Percentiles rank a stretch among this genome's conserved stretches.
Conservation (phyloP, 2,329 filamentous ascomycete species). For the Chrysoporthe deuterocubensis region DNA sequence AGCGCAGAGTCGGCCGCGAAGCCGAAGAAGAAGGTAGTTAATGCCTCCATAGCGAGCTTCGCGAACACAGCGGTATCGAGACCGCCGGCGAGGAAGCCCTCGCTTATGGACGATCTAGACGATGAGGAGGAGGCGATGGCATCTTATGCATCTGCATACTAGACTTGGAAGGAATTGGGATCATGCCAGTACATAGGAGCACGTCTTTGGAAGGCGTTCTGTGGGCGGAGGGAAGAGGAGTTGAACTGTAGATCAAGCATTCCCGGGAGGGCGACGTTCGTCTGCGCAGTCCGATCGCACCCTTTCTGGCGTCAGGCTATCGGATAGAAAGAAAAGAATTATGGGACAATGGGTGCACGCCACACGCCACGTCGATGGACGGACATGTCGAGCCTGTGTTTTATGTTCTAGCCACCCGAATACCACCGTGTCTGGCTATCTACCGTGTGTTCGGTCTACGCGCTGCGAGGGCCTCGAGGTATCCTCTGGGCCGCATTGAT, state of each 20-base stretch:
- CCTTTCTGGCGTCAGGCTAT: too few relatives aligned
- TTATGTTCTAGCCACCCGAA: background rate
- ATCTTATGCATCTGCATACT: constrained; percentile 18
- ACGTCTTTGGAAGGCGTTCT: constrained; percentile 8
- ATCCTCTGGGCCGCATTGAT: background rate
- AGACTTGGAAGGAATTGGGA: background rate
- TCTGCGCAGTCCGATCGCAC: background rate
- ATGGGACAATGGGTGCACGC: background rate
- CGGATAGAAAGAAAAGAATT: background rate
- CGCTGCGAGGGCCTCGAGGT: background rate
- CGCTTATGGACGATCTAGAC: constrained; percentile 24
- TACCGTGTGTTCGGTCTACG: background rate
- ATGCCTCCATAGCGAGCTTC: constrained; percentile 45
- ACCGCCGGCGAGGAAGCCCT: constrained; percentile 30
- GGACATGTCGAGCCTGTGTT: background rate
- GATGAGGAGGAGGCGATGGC: constrained; percentile 29
- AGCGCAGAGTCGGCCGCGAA: constrained; percentile 59
- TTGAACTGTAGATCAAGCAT: background rate
- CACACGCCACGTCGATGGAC: background rate
- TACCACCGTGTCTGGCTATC: background rate
- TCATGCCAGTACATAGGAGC: background rate
- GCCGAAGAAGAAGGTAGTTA: constrained; percentile 36
- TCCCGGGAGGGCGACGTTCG: background rate
- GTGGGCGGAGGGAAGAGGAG: background rate
- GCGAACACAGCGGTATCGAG: constrained; percentile 39